Conservation (phyloP, 176 grass and related monocot species). For the Bonia amplexicaulis region DNA sequence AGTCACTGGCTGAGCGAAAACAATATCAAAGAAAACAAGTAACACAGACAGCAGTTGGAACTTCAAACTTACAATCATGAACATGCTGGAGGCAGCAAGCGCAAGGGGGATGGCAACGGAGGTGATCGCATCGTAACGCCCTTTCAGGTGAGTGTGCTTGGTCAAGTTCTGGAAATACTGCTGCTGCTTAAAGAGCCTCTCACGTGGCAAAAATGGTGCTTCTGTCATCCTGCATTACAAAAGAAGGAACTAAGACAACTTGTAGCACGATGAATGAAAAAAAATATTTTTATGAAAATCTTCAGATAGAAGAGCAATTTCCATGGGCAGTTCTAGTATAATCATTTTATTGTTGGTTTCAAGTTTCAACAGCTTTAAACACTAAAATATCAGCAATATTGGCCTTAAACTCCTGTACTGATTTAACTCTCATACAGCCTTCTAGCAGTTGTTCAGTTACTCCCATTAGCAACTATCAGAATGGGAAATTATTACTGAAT, state of each 20-base stretch:
- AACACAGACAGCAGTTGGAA: neutral
- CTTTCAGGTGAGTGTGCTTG: slow-evolving; percentile 65
- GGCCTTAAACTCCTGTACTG: neutral
- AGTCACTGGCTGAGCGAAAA: neutral
- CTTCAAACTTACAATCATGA: slow-evolving; percentile 46
- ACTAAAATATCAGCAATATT: neutral
- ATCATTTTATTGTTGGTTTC: neutral
- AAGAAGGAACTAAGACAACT: neutral
- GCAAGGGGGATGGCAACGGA: slow-evolving; percentile 62
- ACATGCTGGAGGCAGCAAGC: slow-evolving; percentile 43
- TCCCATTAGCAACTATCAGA: neutral
- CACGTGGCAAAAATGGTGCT: slow-evolving; percentile 48
- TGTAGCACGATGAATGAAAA: neutral
- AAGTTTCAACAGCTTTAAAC: neutral
- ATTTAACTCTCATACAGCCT: neutral
- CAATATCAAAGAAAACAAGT: neutral
- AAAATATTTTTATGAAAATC: neutral
- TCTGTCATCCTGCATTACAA: slow-evolving; percentile 52
- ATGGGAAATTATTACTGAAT: neutral
- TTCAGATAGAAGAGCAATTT: neutral
- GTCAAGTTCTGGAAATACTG: slow-evolving; percentile 42
- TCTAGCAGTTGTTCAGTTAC: neutral
- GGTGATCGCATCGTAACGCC: slow-evolving; percentile 48
- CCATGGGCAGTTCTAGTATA: neutral
- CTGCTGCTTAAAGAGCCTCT: slow-evolving; percentile 56